These are phyloP conservation scores for Diplocarpon mali DNA, from an alignment of 2,329 filamentous ascomycete genomes.

Conservation along the genomic window DNA sequence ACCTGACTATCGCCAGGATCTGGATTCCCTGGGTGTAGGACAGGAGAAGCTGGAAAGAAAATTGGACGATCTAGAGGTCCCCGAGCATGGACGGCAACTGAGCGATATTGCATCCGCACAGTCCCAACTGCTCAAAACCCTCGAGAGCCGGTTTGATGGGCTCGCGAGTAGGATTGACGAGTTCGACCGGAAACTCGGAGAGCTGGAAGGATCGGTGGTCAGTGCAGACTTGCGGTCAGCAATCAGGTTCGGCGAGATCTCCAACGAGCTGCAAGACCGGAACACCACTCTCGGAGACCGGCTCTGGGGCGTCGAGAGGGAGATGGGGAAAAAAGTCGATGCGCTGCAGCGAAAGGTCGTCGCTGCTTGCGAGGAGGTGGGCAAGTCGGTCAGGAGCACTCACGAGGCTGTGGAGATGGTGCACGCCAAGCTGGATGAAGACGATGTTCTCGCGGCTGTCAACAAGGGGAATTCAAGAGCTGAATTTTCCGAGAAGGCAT, in stretches of 20 bases:
- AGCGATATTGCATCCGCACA: conserved; percentile 1
- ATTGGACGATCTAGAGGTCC: conserved; percentile 1
- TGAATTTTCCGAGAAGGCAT: conserved; percentile 11
- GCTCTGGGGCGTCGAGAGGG: conserved; percentile 15
- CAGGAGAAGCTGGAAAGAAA: conserved; percentile 8
- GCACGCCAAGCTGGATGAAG: conserved; percentile 11
- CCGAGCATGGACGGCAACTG: neutral
- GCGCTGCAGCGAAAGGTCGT: conserved; percentile 14
- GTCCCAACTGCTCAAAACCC: conserved; percentile 4
- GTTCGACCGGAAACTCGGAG: conserved; percentile 10
- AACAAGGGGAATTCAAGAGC: conserved; percentile 11
- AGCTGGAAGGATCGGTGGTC: conserved; percentile 12
- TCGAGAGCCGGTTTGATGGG: conserved; percentile 9
- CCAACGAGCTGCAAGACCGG: conserved; percentile 19
- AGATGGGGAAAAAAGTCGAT: conserved; percentile 18
- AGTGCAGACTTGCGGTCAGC: conserved; percentile 17
- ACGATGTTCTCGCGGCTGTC: conserved; percentile 10
- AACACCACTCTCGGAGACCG: conserved; percentile 15
- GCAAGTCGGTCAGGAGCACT: conserved; percentile 10
- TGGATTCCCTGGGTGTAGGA: conserved; percentile 8
- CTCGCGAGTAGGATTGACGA: conserved; percentile 10
- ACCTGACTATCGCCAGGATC: conserved; percentile 11
- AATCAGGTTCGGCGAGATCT: conserved; percentile 18
- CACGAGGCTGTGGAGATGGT: conserved; percentile 11
- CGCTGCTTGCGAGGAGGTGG: conserved; percentile 15